phyloP scores from a whole-genome alignment of 768 basidiomycete genomes.

The Thelephora aurantiotincta region DNA sequence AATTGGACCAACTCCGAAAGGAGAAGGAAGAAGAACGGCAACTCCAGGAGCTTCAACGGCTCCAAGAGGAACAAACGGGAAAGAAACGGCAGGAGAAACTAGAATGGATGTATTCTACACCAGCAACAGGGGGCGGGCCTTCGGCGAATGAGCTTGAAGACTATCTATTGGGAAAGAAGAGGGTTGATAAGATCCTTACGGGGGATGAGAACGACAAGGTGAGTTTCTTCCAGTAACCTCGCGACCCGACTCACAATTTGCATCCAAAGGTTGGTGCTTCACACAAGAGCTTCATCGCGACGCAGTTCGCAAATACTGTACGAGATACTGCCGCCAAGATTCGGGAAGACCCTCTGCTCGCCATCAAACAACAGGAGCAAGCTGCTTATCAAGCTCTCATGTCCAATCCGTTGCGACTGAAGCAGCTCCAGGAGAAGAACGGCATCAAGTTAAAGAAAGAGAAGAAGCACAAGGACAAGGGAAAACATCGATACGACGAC shows the following conservation, averaged over 20 bases:
- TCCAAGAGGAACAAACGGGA: slow-evolving; percentile 93
- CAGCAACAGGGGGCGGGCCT: slow-evolving; percentile 75
- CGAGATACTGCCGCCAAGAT: slow-evolving; percentile 90
- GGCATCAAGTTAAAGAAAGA: slow-evolving; percentile 75
- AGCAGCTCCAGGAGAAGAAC: slow-evolving; percentile 66
- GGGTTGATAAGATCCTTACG: slow-evolving; percentile 90
- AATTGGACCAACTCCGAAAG: slow-evolving; percentile 89
- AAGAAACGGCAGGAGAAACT: slow-evolving; percentile 88
- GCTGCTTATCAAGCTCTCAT: slow-evolving; percentile 78
- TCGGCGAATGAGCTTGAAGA: slow-evolving; percentile 91
- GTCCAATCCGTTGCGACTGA: slow-evolving; percentile 74
- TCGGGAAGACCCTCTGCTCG: slow-evolving; percentile 92
- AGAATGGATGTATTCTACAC: slow-evolving; percentile 99
- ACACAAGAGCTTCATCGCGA: slow-evolving; percentile 87
- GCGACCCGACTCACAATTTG: not conserved
- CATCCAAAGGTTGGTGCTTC: slow-evolving; percentile 56
- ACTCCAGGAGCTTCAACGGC: slow-evolving; percentile 85
- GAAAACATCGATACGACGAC: slow-evolving; percentile 15
- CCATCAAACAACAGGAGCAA: slow-evolving; percentile 97
- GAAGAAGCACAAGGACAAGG: slow-evolving; percentile 41
- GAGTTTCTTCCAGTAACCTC: slow-evolving; percentile 6
- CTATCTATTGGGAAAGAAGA: slow-evolving; percentile 92
- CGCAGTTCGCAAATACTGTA: slow-evolving; percentile 83
- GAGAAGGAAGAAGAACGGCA: slow-evolving; percentile 98
- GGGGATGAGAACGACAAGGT: slow-evolving; percentile 89